These are phyloP conservation scores for Choiromyces venosus DNA, from an alignment of 495 filamentous ascomycete genomes.

Conservation along the genomic window DNA sequence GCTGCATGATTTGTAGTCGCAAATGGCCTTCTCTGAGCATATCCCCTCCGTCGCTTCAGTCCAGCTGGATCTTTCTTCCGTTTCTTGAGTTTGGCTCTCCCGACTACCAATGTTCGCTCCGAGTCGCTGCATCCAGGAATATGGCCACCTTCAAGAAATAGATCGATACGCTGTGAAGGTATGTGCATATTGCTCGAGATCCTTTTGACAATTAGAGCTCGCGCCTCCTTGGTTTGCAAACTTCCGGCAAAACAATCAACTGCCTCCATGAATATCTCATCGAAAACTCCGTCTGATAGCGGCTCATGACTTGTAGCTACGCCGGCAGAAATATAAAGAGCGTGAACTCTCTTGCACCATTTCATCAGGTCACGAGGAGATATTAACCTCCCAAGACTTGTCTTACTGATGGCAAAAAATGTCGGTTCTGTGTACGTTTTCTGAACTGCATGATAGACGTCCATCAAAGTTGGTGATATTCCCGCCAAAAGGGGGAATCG, in stretches of 20 bases:
- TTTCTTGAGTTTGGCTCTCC: constrained; percentile 58
- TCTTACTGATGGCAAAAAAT: constrained; percentile 53
- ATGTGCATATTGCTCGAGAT: constrained; percentile 83
- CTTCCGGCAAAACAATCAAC: constrained; percentile 81
- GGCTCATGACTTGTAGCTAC: constrained; percentile 63
- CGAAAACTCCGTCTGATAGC: constrained; percentile 64
- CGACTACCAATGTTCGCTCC: constrained; percentile 57
- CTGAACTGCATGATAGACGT: constrained; percentile 66
- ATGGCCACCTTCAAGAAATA: constrained; percentile 59
- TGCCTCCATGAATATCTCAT: constrained; percentile 85
- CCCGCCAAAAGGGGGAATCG: constrained; percentile 64
- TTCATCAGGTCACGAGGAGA: constrained; percentile 82
- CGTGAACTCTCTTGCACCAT: constrained; percentile 71
- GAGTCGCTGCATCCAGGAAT: constrained; percentile 59
- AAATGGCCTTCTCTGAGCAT: constrained; percentile 53
- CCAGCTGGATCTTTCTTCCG: constrained; percentile 38
- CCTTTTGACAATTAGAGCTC: constrained; percentile 55
- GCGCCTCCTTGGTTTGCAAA: constrained; percentile 60
- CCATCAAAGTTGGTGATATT: constrained; percentile 65
- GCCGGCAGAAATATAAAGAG: constrained; percentile 53
- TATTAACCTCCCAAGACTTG: constrained; percentile 53
- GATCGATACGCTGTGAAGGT: constrained; percentile 67
- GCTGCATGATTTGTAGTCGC: constrained; percentile 68
- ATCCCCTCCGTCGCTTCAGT: constrained; percentile 45
- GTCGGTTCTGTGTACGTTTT: constrained; percentile 49